These are phyloP conservation scores for Fraxinus angustifolia DNA, from an alignment of 305 asterid species.

Conservation along the genomic window DNA sequence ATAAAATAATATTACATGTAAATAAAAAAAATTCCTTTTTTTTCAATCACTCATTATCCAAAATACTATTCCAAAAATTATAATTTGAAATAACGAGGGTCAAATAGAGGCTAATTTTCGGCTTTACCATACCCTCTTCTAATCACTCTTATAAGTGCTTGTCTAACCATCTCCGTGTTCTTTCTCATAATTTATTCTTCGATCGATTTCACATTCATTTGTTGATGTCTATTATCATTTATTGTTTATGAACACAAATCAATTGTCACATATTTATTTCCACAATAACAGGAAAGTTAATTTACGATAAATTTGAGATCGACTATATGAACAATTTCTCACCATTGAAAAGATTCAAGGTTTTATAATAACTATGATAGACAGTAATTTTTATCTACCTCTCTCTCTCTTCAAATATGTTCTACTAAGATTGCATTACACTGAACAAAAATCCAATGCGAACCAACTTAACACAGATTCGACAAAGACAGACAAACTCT, in stretches of 20 bases:
- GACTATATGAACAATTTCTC: background rate
- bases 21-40: too few relatives aligned
- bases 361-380: too few relatives aligned
- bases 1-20: too few relatives aligned
- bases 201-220: background rate
- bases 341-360: background rate
- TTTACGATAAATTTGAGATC: background rate
- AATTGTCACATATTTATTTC: background rate
- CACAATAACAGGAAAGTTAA: background rate
- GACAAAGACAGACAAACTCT: background rate
- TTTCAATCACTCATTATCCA: too few relatives aligned
- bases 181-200: background rate
- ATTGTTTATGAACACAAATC: background rate
- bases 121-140: background rate
- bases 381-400: background rate
- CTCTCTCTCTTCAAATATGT: background rate
- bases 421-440: background rate
- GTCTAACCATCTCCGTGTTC: background rate
- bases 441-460: background rate
- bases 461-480: background rate
- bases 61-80: too few relatives aligned
- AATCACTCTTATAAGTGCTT: background rate
- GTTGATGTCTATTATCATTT: too few relatives aligned
- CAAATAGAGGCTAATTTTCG: too few relatives aligned
- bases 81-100: too few relatives aligned